These are phyloP conservation scores for Ceraceosorus guamensis DNA, from an alignment of 1,284 basidiomycete species.

Conservation along the genomic window DNA sequence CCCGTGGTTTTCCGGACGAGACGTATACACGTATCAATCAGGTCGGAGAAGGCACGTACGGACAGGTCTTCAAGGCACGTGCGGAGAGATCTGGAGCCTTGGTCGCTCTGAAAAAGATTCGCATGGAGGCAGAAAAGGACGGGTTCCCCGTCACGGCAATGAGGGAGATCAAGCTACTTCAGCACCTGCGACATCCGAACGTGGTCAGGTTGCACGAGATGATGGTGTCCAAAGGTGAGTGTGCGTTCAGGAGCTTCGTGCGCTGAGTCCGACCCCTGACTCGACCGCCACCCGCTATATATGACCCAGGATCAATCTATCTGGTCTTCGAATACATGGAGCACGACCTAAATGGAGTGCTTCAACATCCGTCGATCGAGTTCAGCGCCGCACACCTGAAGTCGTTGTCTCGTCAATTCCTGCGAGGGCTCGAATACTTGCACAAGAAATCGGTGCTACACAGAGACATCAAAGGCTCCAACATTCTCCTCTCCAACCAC, in stretches of 20 bases:
- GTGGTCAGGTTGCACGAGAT: slow-evolving; percentile 87
- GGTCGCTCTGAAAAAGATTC: slow-evolving; percentile 91
- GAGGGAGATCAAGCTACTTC: slow-evolving; percentile 95
- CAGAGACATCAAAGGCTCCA: slow-evolving; percentile 96
- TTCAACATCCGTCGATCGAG: slow-evolving; percentile 76
- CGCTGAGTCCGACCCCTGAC: slow-evolving; percentile 53
- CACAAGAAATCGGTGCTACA: slow-evolving; percentile 93
- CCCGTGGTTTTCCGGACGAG: slow-evolving; percentile 34
- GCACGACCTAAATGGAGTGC: slow-evolving; percentile 89
- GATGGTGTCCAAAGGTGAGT: slow-evolving; percentile 89
- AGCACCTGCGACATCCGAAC: slow-evolving; percentile 80
- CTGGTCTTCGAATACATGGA: slow-evolving; percentile 99
- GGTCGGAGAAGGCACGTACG: slow-evolving; percentile 97
- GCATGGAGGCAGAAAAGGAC: slow-evolving; percentile 95
- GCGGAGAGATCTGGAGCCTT: slow-evolving; percentile 67
- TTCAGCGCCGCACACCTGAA: slow-evolving; percentile 85
- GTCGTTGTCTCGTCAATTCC: slow-evolving; percentile 88
- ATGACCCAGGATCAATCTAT: slow-evolving; percentile 57
- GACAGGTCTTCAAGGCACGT: slow-evolving; percentile 96
- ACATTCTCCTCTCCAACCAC: slow-evolving; percentile 85
- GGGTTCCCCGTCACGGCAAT: slow-evolving; percentile 98
- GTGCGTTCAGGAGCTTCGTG: slow-evolving; percentile 3
- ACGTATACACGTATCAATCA: slow-evolving; percentile 83
- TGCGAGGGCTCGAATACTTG: slow-evolving; percentile 83
- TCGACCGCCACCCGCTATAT: slow-evolving; percentile 48